These are phyloP conservation scores for Pholiota adiposa DNA, from an alignment of 1,284 basidiomycete genomes.

Conservation along the genomic window DNA sequence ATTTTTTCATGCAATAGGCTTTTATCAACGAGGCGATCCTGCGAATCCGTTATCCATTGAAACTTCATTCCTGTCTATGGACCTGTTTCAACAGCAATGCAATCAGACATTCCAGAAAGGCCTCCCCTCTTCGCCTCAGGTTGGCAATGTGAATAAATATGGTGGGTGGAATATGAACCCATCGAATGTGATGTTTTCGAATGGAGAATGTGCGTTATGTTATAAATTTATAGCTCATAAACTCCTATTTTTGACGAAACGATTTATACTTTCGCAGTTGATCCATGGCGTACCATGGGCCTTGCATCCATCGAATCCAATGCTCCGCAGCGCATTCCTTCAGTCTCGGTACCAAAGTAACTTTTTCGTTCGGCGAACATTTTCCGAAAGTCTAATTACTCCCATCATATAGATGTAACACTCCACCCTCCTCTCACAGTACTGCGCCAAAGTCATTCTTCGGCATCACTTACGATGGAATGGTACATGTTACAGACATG, in stretches of 20 bases:
- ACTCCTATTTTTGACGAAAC: background rate
- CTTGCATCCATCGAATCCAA: conserved; percentile 52
- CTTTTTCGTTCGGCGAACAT: conserved; percentile 6
- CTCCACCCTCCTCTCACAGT: conserved; percentile 25
- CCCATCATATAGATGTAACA: conserved; percentile 40
- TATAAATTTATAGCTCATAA: background rate
- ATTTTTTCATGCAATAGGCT: conserved; percentile 34
- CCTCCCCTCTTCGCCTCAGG: conserved; percentile 44
- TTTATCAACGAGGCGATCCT: conserved; percentile 52
- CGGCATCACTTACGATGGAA: conserved; percentile 47
- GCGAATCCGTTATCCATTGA: conserved; percentile 50
- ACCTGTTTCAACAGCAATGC: conserved; percentile 48
- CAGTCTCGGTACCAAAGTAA: conserved; percentile 42
- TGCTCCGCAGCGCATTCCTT: conserved; percentile 46
- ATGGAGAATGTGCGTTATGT: conserved; percentile 50
- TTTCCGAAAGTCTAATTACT: background rate
- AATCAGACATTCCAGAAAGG: conserved; percentile 40
- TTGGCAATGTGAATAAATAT: conserved; percentile 50
- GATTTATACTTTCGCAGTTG: conserved; percentile 34
- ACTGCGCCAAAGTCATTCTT: conserved; percentile 39
- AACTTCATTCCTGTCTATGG: conserved; percentile 47
- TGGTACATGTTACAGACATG: conserved; percentile 55
- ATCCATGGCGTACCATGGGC: conserved; percentile 58
- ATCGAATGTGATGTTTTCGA: conserved; percentile 51
- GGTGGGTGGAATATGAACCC: conserved; percentile 56